phyloP scores from a whole-genome alignment of 768 basidiomycete species.

The Tulasnella sp. region DNA sequence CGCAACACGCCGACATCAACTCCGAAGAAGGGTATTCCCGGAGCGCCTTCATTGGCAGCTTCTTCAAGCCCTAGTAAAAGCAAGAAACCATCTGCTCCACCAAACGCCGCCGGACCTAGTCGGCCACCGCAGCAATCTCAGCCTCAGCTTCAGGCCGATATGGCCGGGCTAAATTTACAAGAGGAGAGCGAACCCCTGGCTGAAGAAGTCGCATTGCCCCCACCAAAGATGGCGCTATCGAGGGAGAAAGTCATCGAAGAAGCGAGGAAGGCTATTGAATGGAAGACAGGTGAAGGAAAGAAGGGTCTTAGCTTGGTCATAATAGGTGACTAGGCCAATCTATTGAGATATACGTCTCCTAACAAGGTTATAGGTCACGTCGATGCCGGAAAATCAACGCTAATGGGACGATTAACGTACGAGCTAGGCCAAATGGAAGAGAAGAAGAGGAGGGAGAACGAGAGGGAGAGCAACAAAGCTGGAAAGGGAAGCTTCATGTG shows the following conservation, averaged over 20 bases:
- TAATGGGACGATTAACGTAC: slow-evolving; percentile 93
- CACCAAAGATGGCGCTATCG: slow-evolving; percentile 63
- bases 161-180: slow-evolving; percentile 65
- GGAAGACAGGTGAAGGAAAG: slow-evolving; percentile 51
- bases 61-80: not conserved
- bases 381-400: slow-evolving; percentile 96
- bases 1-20: not conserved
- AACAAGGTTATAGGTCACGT: slow-evolving; percentile 70
- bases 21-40: not conserved
- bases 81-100: not conserved
- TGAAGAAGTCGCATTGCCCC: slow-evolving; percentile 46
- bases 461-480: slow-evolving; percentile 80
- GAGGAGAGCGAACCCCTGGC: slow-evolving; percentile 45
- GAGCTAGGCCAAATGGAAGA: slow-evolving; percentile 87
- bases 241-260: slow-evolving; percentile 82
- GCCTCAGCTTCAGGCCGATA: slow-evolving; percentile 60
- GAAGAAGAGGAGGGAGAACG: slow-evolving; percentile 76
- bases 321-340: slow-evolving; percentile 57
- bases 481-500: slow-evolving; percentile 96
- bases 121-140: slow-evolving; percentile 47
- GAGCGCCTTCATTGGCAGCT: not conserved
- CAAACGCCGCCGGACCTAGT: slow-evolving; percentile 38
- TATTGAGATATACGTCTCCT: slow-evolving; percentile 11
- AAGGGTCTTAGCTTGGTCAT: slow-evolving; percentile 83
- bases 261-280: slow-evolving; percentile 54